Conservation (phyloP, 1,284 basidiomycete species). For the Inonotus obliquus region DNA sequence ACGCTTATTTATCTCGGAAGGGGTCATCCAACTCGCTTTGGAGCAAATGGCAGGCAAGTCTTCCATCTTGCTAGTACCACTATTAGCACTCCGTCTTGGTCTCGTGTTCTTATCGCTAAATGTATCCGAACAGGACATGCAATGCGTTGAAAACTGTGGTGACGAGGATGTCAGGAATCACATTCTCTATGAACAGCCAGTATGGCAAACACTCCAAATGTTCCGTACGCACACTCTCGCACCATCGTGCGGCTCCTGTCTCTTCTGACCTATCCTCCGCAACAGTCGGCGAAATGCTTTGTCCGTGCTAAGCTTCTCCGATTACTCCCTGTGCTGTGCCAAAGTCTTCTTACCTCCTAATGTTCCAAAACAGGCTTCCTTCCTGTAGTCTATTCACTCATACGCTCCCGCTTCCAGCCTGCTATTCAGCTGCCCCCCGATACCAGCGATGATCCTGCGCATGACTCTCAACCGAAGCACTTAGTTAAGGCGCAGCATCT, state of each 20-base stretch:
- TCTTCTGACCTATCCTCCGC: slow-evolving; percentile 29
- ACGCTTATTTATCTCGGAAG: slow-evolving; percentile 30
- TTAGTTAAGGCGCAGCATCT: slow-evolving; percentile 39
- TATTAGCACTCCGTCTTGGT: background rate
- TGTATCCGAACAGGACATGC: slow-evolving; percentile 65
- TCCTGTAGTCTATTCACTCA: slow-evolving; percentile 71
- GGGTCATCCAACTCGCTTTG: slow-evolving; percentile 77
- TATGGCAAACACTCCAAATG: slow-evolving; percentile 94
- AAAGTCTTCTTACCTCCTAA: slow-evolving; percentile 16
- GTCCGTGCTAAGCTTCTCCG: slow-evolving; percentile 42
- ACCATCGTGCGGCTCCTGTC: slow-evolving; percentile 20
- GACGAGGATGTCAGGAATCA: slow-evolving; percentile 50
- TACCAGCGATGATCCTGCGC: slow-evolving; percentile 35
- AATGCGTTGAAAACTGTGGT: slow-evolving; percentile 88
- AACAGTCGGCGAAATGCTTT: slow-evolving; percentile 87
- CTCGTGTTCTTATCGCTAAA: slow-evolving; percentile 3
- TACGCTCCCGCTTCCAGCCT: slow-evolving; percentile 40
- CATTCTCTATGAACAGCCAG: slow-evolving; percentile 85
- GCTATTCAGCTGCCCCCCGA: slow-evolving; percentile 55
- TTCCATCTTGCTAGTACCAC: slow-evolving; percentile 5
- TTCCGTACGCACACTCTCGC: slow-evolving; percentile 55
- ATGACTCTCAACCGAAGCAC: slow-evolving; percentile 31
- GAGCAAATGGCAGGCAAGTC: slow-evolving; percentile 71
- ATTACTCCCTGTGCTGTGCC: slow-evolving; percentile 23
- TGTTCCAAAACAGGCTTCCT: slow-evolving; percentile 61